These are phyloP conservation scores for Maudiozyma pseudohumilis DNA, from an alignment of 805 yeast species.

Conservation along the genomic window DNA sequence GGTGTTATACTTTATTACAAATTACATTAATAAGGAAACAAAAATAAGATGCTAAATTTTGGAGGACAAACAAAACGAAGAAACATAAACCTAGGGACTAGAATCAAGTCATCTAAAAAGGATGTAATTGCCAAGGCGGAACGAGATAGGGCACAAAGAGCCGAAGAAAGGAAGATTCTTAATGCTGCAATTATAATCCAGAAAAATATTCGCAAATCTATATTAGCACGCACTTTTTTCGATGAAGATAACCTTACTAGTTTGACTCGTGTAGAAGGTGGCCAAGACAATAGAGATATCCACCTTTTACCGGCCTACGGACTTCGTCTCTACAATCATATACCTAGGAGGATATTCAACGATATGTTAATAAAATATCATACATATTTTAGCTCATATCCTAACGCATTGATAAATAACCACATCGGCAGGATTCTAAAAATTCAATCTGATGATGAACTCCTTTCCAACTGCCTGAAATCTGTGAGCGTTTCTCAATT, in stretches of 20 bases:
- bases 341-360: conserved; percentile 7
- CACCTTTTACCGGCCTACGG: conserved; percentile 29
- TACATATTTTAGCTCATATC: conserved; percentile 8
- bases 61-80: conserved; percentile 53
- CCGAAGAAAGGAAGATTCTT: conserved; percentile 39
- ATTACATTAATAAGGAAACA: too few species aligned
- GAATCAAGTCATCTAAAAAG: conserved; percentile 30
- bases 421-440: conserved; percentile 7
- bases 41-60: conserved; percentile 39
- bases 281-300: not conserved
- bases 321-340: conserved; percentile 10
- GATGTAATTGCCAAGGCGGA: conserved; percentile 53
- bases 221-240: conserved; percentile 20
- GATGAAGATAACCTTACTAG: conserved; percentile 10
- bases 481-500: conserved; percentile 7
- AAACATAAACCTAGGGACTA: conserved; percentile 51
- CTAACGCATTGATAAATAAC: conserved; percentile 7
- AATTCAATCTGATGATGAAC: conserved; percentile 6
- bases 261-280: not conserved
- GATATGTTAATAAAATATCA: conserved; percentile 6
- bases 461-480: conserved; percentile 6
- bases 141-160: conserved; percentile 57
- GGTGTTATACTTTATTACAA: too few species aligned
- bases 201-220: conserved; percentile 33
- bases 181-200: conserved; percentile 46